Evolutionary conservation across 192 early-diverging fungal genomes (phyloP).

Genomic region (Podila epicladia): DNA sequence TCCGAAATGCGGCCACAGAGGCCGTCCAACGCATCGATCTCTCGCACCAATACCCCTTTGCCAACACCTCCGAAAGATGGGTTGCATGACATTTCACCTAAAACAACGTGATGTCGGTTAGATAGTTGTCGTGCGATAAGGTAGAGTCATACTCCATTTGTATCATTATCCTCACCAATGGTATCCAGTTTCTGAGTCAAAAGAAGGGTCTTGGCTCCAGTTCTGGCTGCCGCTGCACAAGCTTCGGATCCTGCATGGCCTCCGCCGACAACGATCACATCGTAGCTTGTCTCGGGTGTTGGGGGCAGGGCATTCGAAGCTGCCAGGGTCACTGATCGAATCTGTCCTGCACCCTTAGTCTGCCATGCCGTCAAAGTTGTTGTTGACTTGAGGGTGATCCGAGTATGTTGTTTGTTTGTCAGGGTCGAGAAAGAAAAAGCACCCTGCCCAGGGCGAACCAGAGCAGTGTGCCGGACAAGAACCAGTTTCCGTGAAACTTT

Average conservation of each 20-base stretch:
- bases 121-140: background rate
- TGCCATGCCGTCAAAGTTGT: background rate
- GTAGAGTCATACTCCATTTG: too few species aligned
- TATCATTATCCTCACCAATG: constrained; percentile 57
- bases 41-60: constrained; percentile 82
- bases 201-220: constrained; percentile 76
- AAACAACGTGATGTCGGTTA: background rate
- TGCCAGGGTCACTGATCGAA: constrained; percentile 42
- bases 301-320: constrained; percentile 38
- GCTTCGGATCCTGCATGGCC: constrained; percentile 89
- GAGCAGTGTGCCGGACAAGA: constrained; percentile 21
- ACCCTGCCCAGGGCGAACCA: background rate
- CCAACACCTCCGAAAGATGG: constrained; percentile 89
- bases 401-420: background rate
- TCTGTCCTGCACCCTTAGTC: constrained; percentile 5
- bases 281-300: constrained; percentile 52
- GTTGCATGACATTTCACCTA: constrained; percentile 89
- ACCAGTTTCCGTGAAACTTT: constrained; percentile 26
- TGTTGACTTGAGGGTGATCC: background rate
- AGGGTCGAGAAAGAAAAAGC: constrained; percentile 10
- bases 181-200: constrained; percentile 81
- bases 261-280: constrained; percentile 86
- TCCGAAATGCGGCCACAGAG: constrained; percentile 84
- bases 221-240: constrained; percentile 77
- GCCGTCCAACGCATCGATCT: constrained; percentile 86